Percentiles rank a stretch among this genome's conserved stretches.
These are phyloP conservation scores for Rhinocladiella similis DNA, from an alignment of 2,329 filamentous ascomycete species.

Conservation along the genomic window DNA sequence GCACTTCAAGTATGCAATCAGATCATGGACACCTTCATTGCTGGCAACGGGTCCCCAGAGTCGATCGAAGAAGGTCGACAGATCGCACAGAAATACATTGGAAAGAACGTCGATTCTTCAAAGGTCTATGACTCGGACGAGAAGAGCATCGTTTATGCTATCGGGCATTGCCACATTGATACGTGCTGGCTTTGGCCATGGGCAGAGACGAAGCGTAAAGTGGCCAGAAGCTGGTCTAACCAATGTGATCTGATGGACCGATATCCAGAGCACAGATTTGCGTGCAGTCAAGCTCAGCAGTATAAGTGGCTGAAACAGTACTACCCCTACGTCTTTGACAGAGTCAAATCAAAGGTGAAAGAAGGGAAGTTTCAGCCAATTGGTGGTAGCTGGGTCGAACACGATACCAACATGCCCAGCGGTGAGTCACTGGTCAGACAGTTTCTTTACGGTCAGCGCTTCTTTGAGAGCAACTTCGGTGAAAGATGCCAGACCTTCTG, in stretches of 20 bases:
- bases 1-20: constrained; percentile 80
- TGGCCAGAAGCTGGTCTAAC: constrained; percentile 93
- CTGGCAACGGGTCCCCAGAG: constrained; percentile 68
- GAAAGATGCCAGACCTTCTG: constrained; percentile 89
- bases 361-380: constrained; percentile 91
- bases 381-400: constrained; percentile 97
- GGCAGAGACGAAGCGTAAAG: constrained; percentile 95
- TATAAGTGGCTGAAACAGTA: constrained; percentile 94
- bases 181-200: constrained; percentile 99
- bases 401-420: constrained; percentile 96
- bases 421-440: constrained; percentile 92
- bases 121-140: constrained; percentile 79
- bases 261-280: constrained; percentile 91
- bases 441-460: constrained; percentile 92
- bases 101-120: constrained; percentile 75
- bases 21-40: constrained; percentile 88
- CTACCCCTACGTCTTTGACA: constrained; percentile 85
- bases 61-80: constrained; percentile 78
- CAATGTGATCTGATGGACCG: constrained; percentile 94
- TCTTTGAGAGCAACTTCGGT: constrained; percentile 92
- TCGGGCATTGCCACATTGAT: constrained; percentile 97
- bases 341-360: constrained; percentile 88
- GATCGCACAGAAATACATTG: constrained; percentile 81
- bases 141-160: constrained; percentile 76
- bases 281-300: constrained; percentile 91